Evolutionary conservation across 1,139 yeast genomes (phyloP).

Genomic region (Geotrichum fermentans): DNA sequence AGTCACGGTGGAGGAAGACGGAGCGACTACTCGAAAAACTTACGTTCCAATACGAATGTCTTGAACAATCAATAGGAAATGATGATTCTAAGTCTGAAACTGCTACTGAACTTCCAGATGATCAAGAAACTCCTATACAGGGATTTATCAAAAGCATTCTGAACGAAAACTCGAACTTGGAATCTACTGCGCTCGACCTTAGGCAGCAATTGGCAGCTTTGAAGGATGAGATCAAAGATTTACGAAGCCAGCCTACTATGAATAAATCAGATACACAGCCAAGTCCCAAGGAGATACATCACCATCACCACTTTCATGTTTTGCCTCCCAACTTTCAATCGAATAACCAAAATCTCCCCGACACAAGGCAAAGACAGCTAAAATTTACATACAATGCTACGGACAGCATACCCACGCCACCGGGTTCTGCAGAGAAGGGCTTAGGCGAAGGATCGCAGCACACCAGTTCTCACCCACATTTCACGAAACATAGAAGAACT

Average conservation of each 20-base stretch:
- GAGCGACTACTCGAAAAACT: slow-evolving; percentile 28
- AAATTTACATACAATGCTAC: neutral
- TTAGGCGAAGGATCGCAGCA: neutral
- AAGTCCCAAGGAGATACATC: slow-evolving; percentile 8
- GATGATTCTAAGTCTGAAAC: neutral
- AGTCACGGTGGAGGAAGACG: slow-evolving; percentile 26
- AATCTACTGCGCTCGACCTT: slow-evolving; percentile 17
- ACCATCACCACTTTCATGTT: slow-evolving; percentile 17
- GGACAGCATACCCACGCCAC: neutral
- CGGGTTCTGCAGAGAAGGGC: neutral
- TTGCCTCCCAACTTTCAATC: slow-evolving; percentile 7
- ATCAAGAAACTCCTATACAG: slow-evolving; percentile 16
- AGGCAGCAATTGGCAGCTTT: slow-evolving; percentile 16
- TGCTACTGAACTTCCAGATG: neutral
- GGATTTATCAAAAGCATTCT: slow-evolving; percentile 17
- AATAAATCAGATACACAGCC: neutral
- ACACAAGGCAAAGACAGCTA: neutral
- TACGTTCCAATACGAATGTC: slow-evolving; percentile 25
- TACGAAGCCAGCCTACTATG: slow-evolving; percentile 3
- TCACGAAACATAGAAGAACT: neutral
- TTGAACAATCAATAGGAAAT: slow-evolving; percentile 21
- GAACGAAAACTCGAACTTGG: slow-evolving; percentile 19
- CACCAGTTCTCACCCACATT: neutral
- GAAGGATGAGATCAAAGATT: slow-evolving; percentile 9
- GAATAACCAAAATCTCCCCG: neutral